These are phyloP conservation scores for Fagopyrum tataricum DNA, from an alignment of 148 eudicot species.

Conservation along the genomic window DNA sequence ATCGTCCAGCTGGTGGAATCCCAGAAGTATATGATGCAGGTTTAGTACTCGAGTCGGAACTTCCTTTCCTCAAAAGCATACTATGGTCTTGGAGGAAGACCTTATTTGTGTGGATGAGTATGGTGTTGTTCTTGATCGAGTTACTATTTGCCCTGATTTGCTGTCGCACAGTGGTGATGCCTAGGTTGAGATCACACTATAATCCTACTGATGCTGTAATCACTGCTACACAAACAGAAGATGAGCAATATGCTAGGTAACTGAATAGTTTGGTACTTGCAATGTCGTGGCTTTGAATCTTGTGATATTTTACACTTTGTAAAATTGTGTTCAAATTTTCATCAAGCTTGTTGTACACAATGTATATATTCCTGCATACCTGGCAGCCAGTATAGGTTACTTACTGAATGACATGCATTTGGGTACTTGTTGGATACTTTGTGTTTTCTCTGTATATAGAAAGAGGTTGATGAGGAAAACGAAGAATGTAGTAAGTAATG, in stretches of 20 bases:
- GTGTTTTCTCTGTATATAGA: too few species aligned
- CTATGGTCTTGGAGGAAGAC: constrained; percentile 75
- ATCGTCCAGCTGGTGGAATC: constrained; percentile 50
- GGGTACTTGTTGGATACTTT: neutral
- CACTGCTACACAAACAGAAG: neutral
- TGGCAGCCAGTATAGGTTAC: neutral
- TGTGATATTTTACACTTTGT: neutral
- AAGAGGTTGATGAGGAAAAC: too few species aligned
- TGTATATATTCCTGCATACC: neutral
- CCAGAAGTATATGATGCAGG: constrained; percentile 78
- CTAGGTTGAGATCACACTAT: constrained; percentile 33
- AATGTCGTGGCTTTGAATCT: neutral
- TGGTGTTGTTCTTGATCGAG: constrained; percentile 48
- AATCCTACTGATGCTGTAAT: constrained; percentile 9
- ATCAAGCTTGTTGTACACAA: constrained; percentile 1
- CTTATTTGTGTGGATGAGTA: constrained; percentile 61
- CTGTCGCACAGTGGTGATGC: constrained; percentile 56
- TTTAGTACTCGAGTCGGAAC: constrained; percentile 59
- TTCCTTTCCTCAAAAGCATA: constrained; percentile 62
- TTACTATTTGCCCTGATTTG: constrained; percentile 54
- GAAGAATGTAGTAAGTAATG: too few species aligned
- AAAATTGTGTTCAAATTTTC: neutral
- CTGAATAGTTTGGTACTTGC: neutral
- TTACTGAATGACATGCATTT: neutral
- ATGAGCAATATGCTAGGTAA: neutral